Evolutionary conservation across 257 asterid genomes (phyloP).

Genomic region (Leonotis leonurus): DNA sequence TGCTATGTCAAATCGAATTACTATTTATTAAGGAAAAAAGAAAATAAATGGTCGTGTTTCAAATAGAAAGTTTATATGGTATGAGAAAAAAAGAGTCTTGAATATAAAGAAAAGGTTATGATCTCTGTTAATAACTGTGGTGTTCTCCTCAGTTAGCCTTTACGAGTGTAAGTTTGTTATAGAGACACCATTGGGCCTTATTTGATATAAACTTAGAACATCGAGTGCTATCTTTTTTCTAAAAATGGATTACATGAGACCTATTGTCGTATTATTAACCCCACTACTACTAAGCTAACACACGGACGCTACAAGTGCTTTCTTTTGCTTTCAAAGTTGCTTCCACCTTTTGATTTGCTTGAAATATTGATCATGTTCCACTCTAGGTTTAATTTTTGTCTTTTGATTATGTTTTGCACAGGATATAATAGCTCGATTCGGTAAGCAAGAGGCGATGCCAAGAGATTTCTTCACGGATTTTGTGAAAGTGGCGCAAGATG

Average conservation of each 20-base stretch:
- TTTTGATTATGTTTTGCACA: constrained; percentile 16
- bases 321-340: background rate
- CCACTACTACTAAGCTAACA: too few species aligned
- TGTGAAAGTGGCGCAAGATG: constrained; percentile 96
- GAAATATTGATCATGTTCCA: background rate
- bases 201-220: background rate
- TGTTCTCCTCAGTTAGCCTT: too few species aligned
- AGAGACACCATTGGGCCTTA: background rate
- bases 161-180: background rate
- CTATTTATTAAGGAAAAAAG: background rate
- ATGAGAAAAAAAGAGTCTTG: constrained; percentile 8
- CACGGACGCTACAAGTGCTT: too few species aligned
- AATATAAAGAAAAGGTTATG: background rate
- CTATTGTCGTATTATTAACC: too few species aligned
- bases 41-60: background rate
- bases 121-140: background rate
- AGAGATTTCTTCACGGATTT: constrained; percentile 87
- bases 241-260: too few species aligned
- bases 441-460: constrained; percentile 79
- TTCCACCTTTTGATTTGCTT: background rate
- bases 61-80: background rate
- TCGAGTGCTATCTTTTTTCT: too few species aligned
- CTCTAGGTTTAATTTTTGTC: background rate
- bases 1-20: background rate
- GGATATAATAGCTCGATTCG: constrained; percentile 96